Conservation (phyloP, 148 eudicot genomes). For the Limonium bicolor region DNA sequence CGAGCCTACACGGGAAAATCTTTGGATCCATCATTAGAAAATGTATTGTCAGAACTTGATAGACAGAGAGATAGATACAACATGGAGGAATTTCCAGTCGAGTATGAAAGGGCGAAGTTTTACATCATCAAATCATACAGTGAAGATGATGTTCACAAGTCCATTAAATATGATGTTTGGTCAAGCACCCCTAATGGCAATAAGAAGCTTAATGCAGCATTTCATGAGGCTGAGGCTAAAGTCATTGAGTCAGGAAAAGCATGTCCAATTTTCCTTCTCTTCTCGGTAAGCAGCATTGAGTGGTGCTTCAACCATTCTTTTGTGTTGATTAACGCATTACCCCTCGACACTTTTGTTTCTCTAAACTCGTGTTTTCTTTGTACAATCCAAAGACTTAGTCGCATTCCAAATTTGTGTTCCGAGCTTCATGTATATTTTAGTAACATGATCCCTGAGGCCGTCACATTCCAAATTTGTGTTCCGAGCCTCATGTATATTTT, state of each 20-base stretch:
- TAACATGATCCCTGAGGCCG: no score
- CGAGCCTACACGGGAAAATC: slow-evolving; percentile 31
- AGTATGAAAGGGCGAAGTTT: slow-evolving; percentile 68
- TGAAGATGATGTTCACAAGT: slow-evolving; percentile 95
- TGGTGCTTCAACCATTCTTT: no score
- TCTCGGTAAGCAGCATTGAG: slow-evolving; percentile 75
- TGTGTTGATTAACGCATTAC: no score
- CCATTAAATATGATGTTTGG: slow-evolving; percentile 92
- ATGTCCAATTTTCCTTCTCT: slow-evolving; percentile 77
- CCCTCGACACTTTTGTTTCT: no score
- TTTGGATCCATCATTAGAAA: slow-evolving; percentile 14
- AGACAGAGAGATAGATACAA: slow-evolving; percentile 35
- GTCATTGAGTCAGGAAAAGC: slow-evolving; percentile 32
- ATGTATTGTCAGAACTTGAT: slow-evolving; percentile 11
- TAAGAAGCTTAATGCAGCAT: slow-evolving; percentile 73
- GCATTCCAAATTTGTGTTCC: no score
- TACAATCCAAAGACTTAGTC: no score
- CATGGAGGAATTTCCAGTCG: slow-evolving; percentile 29
- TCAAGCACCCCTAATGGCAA: slow-evolving; percentile 95
- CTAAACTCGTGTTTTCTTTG: no score
- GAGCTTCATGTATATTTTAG: no score
- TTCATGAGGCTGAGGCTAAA: slow-evolving; percentile 79
- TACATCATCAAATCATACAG: slow-evolving; percentile 83
- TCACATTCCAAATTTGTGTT: no score
- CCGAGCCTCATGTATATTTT: no score